A percentile compares a stretch with the other conserved stretches of the same genome.
Conservation (phyloP, 768 basidiomycete genomes). For the Serendipita sp. region DNA sequence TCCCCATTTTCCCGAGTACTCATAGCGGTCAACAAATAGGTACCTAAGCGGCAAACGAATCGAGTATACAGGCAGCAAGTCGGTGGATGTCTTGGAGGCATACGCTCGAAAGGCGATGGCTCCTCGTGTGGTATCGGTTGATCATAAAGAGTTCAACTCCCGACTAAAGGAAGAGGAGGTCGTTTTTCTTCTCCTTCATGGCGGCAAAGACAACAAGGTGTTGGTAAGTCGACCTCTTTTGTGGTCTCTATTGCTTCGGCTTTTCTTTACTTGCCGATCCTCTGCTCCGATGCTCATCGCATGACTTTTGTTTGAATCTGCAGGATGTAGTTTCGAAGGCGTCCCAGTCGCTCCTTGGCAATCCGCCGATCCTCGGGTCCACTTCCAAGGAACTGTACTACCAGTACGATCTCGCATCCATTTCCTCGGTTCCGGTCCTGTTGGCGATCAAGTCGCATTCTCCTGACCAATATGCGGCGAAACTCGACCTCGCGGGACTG, state of each 20-base stretch:
- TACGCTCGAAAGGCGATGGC: constrained; percentile 66
- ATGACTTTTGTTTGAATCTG: no score
- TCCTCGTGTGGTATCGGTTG: constrained; percentile 35
- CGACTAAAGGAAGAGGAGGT: constrained; percentile 33
- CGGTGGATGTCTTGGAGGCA: constrained; percentile 48
- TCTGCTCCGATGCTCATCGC: no score
- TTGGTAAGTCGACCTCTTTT: constrained; percentile 18
- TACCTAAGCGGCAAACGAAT: constrained; percentile 37
- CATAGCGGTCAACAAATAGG: constrained; percentile 14
- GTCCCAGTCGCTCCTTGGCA: constrained; percentile 33
- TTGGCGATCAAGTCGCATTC: constrained; percentile 47
- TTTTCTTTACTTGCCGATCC: no score
- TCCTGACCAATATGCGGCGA: constrained; percentile 12
- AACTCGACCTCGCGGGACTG: constrained; percentile 12
- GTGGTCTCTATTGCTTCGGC: no score
- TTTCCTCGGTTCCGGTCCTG: constrained; percentile 38
- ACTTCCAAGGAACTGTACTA: constrained; percentile 18
- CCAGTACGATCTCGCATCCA: constrained; percentile 17
- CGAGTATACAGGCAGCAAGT: constrained; percentile 64
- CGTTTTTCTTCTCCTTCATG: constrained; percentile 41
- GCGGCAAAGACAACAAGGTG: not conserved
- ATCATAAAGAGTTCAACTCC: constrained; percentile 26
- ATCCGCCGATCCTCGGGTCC: constrained; percentile 33
- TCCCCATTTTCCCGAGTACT: not conserved
- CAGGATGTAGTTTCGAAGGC: constrained; percentile 44